Evolutionary conservation across 139 green algal genomes (phyloP).

Genomic region (Chlorella sp.): DNA sequence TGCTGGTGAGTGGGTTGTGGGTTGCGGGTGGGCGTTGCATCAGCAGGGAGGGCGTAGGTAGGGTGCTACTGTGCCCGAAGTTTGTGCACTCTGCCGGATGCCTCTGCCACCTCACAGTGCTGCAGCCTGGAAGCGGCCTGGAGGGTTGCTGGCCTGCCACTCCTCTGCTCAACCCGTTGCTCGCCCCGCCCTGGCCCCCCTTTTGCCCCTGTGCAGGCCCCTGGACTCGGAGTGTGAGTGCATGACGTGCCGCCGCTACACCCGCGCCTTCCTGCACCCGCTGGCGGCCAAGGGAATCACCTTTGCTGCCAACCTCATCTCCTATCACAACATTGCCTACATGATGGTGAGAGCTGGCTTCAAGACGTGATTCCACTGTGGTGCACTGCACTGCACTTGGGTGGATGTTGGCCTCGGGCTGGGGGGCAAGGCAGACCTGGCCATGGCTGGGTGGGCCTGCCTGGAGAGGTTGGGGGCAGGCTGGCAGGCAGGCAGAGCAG

Average conservation of each 20-base stretch:
- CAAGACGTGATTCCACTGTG: neutral
- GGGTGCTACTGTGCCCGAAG: no score
- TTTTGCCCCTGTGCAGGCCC: conserved; percentile 46
- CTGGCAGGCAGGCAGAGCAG: no score
- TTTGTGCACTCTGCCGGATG: no score
- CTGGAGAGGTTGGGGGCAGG: no score
- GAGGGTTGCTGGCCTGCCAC: no score
- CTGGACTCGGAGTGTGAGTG: conserved; percentile 82
- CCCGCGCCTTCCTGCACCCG: conserved; percentile 84
- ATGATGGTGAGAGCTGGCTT: conserved; percentile 61
- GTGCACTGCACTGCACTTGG: neutral
- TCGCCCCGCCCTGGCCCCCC: neutral
- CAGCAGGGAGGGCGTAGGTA: neutral
- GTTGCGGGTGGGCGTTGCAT: neutral
- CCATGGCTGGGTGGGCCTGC: no score
- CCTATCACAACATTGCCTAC: conserved; percentile 93
- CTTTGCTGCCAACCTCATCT: conserved; percentile 79
- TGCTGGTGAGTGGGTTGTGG: neutral
- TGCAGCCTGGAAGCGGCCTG: no score
- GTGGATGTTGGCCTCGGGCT: neutral
- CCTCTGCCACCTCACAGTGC: no score
- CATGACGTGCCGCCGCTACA: conserved; percentile 82
- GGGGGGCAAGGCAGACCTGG: neutral
- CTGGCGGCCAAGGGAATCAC: conserved; percentile 73
- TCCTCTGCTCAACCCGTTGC: neutral